phyloP scores from a whole-genome alignment of 768 basidiomycete genomes.

The Baorangia bicolor region DNA sequence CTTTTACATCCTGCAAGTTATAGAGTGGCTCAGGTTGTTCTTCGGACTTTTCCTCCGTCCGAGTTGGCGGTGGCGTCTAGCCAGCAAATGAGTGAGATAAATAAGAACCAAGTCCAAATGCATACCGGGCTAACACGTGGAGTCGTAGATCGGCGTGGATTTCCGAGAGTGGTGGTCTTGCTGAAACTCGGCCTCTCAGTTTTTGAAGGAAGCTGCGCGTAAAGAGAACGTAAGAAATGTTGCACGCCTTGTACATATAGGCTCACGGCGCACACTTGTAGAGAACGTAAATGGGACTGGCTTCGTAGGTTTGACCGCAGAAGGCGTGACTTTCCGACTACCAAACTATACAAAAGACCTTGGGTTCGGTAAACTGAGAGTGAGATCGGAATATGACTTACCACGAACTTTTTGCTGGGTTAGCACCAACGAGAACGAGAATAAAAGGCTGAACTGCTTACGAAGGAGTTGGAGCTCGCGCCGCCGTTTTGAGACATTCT shows the following conservation, averaged over 20 bases:
- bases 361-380: neutral
- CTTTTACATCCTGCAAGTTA: slow-evolving; percentile 7
- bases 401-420: slow-evolving; percentile 2
- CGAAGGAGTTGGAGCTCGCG: neutral
- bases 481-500: slow-evolving; percentile 2
- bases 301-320: neutral
- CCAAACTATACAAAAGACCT: slow-evolving; percentile 2
- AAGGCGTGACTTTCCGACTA: neutral
- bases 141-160: neutral
- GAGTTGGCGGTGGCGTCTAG: neutral
- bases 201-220: neutral
- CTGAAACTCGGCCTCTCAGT: neutral
- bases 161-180: neutral
- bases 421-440: neutral
- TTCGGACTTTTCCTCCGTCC: neutral
- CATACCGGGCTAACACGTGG: neutral
- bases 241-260: neutral
- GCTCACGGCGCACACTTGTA: neutral
- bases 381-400: neutral
- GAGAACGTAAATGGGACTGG: slow-evolving; percentile 8
- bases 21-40: neutral
- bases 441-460: neutral
- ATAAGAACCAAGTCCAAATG: neutral
- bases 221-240: neutral
- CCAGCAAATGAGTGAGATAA: neutral